Evolutionary conservation across 768 basidiomycete genomes (phyloP), one percentile per base, ranked within the genome.

Genomic region (Rhizopogon vesiculosus): DNA sequence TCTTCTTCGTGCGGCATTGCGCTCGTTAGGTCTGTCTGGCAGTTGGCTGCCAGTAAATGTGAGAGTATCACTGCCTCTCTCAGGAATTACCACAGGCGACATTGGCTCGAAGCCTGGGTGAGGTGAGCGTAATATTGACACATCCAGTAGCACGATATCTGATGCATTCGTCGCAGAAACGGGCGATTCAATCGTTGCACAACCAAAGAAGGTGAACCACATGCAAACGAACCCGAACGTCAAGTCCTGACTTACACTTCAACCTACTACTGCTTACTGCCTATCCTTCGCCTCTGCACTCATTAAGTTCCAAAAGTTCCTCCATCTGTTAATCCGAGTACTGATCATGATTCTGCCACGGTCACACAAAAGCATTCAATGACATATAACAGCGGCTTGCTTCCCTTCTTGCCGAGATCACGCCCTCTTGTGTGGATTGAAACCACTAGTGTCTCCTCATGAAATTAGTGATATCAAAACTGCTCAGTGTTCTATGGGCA

Each of bases 261-360:
- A 22, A 22, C 22, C 22, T 22, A 22, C 22, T 22, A 89, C 63
- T 81, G 89, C 3, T 79, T 91, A 8, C 71, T 91, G 7, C 89
- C 88, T 5, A 78, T 86, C 45, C 74, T 91, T 5, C 80, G 80
- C 86, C 4, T 89, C 86, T 61, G 85, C 86, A 19, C 89, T 85
- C 65, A 80, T 88, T 19, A 72, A 76, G 41, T 73, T 89, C 9
- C 87, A 87, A 5, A 73, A 77, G 28, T 7, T 31, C 13, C n/a
- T 43, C 15, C 39, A 18, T 35, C 2, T 25, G 5, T 38, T 12
- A 5, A 4, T 52, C n/a, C 28, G 9, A n/a, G 22, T 25, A 25
- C 4, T 25, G 25, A 25, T 15, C 3, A 38, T n/a, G 19, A 50
- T 16, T 29, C 13, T 18, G 41, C 1, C 13, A 16, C 52, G 41